A percentile compares a stretch with the other conserved stretches of the same genome.
Evolutionary conservation across 2,329 filamentous ascomycete species (phyloP).

Genomic region (Sporothrix brasiliensis): DNA sequence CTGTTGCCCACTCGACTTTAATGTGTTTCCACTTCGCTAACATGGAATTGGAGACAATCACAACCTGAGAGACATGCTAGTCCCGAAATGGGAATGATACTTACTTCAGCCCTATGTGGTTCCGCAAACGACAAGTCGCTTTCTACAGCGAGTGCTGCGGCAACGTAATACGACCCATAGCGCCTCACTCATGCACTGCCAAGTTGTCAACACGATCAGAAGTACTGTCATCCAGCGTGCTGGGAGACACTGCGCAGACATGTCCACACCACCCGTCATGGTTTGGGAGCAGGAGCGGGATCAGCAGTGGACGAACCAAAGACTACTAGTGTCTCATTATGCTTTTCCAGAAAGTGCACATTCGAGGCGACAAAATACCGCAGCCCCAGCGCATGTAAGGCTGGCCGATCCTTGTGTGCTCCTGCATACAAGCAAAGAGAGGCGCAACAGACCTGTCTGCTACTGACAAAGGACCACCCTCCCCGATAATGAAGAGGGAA

Average conservation of each 20-base stretch:
- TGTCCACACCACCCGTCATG: slow-evolving; percentile 9
- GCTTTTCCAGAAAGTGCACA: not conserved
- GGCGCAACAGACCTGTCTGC: not conserved
- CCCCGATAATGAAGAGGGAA: not conserved
- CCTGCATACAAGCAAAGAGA: not conserved
- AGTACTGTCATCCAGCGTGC: not conserved
- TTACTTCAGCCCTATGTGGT: slow-evolving; percentile 26
- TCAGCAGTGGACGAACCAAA: not conserved
- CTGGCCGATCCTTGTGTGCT: not conserved
- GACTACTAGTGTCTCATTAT: not conserved
- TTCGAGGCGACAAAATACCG: not conserved
- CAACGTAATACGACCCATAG: no score
- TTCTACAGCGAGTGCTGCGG: not conserved
- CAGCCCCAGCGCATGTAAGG: not conserved
- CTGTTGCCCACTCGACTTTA: not conserved
- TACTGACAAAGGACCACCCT: slow-evolving; percentile 15
- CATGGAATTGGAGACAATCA: slow-evolving; percentile 18
- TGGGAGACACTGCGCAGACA: not conserved
- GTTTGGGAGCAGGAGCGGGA: slow-evolving; percentile 10
- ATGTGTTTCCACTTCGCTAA: slow-evolving; percentile 10
- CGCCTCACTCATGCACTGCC: not conserved
- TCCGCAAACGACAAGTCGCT: slow-evolving; percentile 27
- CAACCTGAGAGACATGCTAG: not conserved
- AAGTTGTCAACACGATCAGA: not conserved
- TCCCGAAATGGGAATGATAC: slow-evolving; percentile 20